These are phyloP conservation scores for Lactifluus rugatus DNA, from an alignment of 768 basidiomycete genomes.

Conservation along the genomic window DNA sequence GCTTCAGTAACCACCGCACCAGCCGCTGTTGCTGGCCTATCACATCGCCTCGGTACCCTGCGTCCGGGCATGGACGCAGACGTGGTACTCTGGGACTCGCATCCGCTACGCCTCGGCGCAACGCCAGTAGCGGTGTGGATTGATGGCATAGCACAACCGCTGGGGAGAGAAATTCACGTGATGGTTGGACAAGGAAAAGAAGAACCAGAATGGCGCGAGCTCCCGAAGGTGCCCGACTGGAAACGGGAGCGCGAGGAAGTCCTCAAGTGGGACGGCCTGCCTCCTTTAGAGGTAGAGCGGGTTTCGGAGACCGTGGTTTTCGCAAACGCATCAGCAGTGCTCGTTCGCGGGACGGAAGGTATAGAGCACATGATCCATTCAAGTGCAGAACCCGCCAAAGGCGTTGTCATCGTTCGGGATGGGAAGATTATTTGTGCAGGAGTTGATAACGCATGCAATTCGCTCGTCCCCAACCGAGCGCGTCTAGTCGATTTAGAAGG, in stretches of 20 bases:
- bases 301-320: constrained; percentile 38
- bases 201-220: constrained; percentile 17
- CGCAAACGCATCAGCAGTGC: constrained; percentile 40
- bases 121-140: constrained; percentile 64
- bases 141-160: constrained; percentile 64
- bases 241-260: constrained; percentile 49
- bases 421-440: constrained; percentile 47
- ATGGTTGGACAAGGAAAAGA: constrained; percentile 20
- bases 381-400: constrained; percentile 8
- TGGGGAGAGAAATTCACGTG: constrained; percentile 31
- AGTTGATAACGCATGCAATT: constrained; percentile 17
- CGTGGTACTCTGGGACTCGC: constrained; percentile 67
- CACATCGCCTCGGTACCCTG: constrained; percentile 68
- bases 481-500: constrained; percentile 47
- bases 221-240: constrained; percentile 46
- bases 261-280: constrained; percentile 56
- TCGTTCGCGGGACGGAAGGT: constrained; percentile 11
- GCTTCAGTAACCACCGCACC: constrained; percentile 66
- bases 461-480: constrained; percentile 4
- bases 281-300: constrained; percentile 42
- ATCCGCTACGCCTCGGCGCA: constrained; percentile 65
- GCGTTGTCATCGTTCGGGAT: constrained; percentile 38
- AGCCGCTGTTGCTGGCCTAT: constrained; percentile 65
- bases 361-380: constrained; percentile 14
- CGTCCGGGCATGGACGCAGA: constrained; percentile 37